Conservation (phyloP, 2,329 filamentous ascomycete species). For the Aspergillus floridensis region DNA sequence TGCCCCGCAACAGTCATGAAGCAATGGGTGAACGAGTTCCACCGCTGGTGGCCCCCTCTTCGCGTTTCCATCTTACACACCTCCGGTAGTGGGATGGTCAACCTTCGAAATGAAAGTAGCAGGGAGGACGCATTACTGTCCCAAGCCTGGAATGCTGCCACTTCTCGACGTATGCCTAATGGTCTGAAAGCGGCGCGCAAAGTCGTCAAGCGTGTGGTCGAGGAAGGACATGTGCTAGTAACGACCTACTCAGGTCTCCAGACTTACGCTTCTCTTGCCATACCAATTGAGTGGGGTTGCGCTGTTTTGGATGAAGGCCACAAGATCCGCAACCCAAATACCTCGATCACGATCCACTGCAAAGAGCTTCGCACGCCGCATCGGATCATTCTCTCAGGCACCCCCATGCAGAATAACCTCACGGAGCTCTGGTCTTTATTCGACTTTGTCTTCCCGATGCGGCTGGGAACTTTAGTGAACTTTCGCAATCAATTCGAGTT, state of each 20-base stretch:
- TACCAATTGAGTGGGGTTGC: constrained; percentile 85
- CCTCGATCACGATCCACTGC: constrained; percentile 89
- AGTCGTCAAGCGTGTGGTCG: constrained; percentile 77
- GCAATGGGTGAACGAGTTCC: constrained; percentile 98
- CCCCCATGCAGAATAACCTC: constrained; percentile 96
- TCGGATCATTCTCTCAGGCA: constrained; percentile 89
- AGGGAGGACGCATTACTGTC: constrained; percentile 63
- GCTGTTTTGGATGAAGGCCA: constrained; percentile 95
- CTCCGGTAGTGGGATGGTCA: constrained; percentile 94
- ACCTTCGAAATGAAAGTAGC: constrained; percentile 61
- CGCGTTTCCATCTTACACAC: constrained; percentile 93
- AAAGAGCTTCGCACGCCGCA: constrained; percentile 90
- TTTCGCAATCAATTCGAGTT: constrained; percentile 92
- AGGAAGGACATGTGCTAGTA: constrained; percentile 86
- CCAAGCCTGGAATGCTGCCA: constrained; percentile 51
- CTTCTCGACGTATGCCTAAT: constrained; percentile 41
- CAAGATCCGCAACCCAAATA: constrained; percentile 96
- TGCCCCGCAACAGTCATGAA: constrained; percentile 92
- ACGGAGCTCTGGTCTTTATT: constrained; percentile 96
- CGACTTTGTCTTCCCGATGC: constrained; percentile 97
- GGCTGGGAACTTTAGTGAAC: constrained; percentile 83
- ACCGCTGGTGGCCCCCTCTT: constrained; percentile 98
- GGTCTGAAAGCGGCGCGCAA: constrained; percentile 69
- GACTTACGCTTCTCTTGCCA: constrained; percentile 78
- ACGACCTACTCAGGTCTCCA: constrained; percentile 97